phyloP scores from a whole-genome alignment of 2,329 filamentous ascomycete species.

The Berkeleyomyces basicola region DNA sequence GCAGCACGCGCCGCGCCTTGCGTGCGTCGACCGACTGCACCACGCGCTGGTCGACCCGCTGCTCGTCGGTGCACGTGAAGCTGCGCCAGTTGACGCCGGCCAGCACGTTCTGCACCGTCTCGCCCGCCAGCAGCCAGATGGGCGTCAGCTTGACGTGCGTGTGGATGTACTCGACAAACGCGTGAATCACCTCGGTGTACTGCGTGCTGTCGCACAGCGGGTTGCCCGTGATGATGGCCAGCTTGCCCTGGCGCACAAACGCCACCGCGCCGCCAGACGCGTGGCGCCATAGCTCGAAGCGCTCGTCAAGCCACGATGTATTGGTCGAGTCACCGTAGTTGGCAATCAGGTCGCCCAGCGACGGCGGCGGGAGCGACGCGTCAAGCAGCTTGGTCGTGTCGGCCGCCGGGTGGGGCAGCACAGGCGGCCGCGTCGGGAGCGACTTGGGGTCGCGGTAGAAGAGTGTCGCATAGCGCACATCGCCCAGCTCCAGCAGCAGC shows the following conservation, averaged over 20 bases:
- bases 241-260: conserved; percentile 60
- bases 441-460: conserved; percentile 84
- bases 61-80: conserved; percentile 74
- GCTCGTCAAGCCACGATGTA: conserved; percentile 82
- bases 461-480: conserved; percentile 74
- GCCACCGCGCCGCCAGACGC: conserved; percentile 62
- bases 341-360: conserved; percentile 69
- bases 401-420: conserved; percentile 72
- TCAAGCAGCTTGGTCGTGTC: conserved; percentile 44
- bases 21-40: conserved; percentile 44
- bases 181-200: conserved; percentile 53
- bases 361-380: conserved; percentile 40
- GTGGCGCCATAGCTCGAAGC: conserved; percentile 79
- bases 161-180: conserved; percentile 60
- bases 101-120: conserved; percentile 62
- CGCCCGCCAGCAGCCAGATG: conserved; percentile 76
- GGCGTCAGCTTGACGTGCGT: conserved; percentile 56
- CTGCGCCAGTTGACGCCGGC: conserved; percentile 76
- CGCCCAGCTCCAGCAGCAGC: conserved; percentile 69
- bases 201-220: conserved; percentile 70
- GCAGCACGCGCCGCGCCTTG: conserved; percentile 67
- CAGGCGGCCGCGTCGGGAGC: conserved; percentile 48
- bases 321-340: conserved; percentile 93
- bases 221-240: conserved; percentile 72
- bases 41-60: conserved; percentile 57